A percentile compares a stretch with the other conserved stretches of the same genome.
These are phyloP conservation scores for Draba incana DNA, from an alignment of 345 rosid species.

Conservation along the genomic window DNA sequence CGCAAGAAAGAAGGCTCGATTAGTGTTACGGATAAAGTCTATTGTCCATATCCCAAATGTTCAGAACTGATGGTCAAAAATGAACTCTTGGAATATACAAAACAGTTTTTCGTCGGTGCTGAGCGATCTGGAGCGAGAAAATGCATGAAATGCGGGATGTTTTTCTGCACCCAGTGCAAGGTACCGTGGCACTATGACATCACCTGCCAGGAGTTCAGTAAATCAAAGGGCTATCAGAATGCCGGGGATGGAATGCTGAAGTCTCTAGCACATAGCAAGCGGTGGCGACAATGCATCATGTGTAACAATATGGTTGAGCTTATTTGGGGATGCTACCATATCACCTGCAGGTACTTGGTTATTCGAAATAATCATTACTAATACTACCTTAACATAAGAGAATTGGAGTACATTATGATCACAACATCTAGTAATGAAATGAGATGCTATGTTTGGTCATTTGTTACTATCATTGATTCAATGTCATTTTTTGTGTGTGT, in stretches of 20 bases:
- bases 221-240: conserved; percentile 44
- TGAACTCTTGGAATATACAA: conserved; percentile 52
- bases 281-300: conserved; percentile 54
- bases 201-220: conserved; percentile 55
- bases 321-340: conserved; percentile 58
- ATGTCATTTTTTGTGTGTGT: background rate
- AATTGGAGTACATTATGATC: background rate
- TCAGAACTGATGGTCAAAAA: conserved; percentile 71
- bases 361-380: background rate
- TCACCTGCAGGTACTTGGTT: conserved; percentile 50
- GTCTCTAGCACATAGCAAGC: conserved; percentile 51
- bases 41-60: conserved; percentile 80
- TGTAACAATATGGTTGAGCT: conserved; percentile 63
- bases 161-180: conserved; percentile 74
- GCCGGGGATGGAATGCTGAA: conserved; percentile 56
- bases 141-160: conserved; percentile 59
- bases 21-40: conserved; percentile 60
- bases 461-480: conserved; percentile 12
- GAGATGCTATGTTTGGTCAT: conserved; percentile 1
- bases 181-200: conserved; percentile 71
- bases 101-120: conserved; percentile 33
- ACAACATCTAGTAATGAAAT: no score
- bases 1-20: conserved; percentile 72
- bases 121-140: conserved; percentile 51
- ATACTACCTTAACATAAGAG: background rate